Evolutionary conservation across 352 stramenopile species (phyloP), one percentile per base, ranked within the genome.

Genomic region (Aphanomyces stellatus): DNA sequence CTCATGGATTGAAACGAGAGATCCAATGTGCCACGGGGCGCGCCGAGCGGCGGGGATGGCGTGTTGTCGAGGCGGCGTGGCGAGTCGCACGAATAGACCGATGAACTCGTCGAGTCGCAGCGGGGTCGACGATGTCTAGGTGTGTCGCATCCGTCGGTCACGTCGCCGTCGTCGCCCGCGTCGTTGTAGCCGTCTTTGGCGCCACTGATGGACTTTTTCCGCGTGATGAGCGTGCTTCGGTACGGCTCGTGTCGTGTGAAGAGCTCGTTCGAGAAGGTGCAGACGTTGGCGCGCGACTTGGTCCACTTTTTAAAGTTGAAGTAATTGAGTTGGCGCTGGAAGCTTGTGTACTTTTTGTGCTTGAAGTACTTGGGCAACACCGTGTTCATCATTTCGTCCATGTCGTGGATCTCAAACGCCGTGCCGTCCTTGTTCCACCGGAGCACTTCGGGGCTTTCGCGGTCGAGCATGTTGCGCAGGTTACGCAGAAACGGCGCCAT

Each of bases 361-460:
- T 97, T 97, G 73, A 98, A 98, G 76, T 97, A 98, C 69, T 91
- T 89, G 28, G 92, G 90, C 25, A 98, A 80, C 55, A 97, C 79
- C 69, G 88, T 81, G 42, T 73, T 65, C 70, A 90, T 90, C 61
- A 97, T 85, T 48, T 70, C 65, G 11, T 65, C 69, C 76, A 88
- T 86, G 73, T 91, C 79, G 62, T 84, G 73, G 64, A 90, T 90
- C 60, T 88, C 76, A 51, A 90, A 88, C 5, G 77, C 75, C 22
- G 61, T 71, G 61, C 75, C 77, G 63, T 90, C 77, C 48, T 69
- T 53, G 22, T 78, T 87, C 80, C 79, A 88, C 24, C 80, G 71
- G 64, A 88, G 46, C 33, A 87, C 77, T 27, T 65, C 60, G 31
- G 79, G 69, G 35, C 62, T 86, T 69, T 88, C 80, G 13, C 70